Percentiles rank a stretch among this genome's conserved stretches.
Conservation (phyloP, 2,329 filamentous ascomycete genomes). For the Ophiostoma sp. region DNA sequence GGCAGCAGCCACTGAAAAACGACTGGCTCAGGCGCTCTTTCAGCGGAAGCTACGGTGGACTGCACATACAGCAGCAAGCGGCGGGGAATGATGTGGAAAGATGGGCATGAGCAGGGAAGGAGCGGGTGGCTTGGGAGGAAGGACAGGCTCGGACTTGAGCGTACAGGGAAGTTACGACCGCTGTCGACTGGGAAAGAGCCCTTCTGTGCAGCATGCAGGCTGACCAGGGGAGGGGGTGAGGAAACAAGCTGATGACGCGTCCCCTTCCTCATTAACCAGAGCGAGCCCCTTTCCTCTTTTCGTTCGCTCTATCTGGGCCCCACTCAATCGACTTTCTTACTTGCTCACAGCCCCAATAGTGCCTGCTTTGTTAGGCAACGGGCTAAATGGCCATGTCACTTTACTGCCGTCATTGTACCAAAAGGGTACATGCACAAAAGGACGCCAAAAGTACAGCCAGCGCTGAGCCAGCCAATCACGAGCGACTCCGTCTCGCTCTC, state of each 20-base stretch:
- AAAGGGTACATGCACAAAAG: slow-evolving; percentile 10
- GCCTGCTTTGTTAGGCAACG: slow-evolving; percentile 18
- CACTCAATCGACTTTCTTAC: slow-evolving; percentile 6
- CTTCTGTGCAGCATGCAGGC: slow-evolving; percentile 18
- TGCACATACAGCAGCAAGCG: background rate
- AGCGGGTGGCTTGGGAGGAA: slow-evolving; percentile 2
- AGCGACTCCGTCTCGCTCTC: background rate
- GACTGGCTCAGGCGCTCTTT: background rate
- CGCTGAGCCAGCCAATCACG: slow-evolving; percentile 1
- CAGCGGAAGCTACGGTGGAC: background rate
- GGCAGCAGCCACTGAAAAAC: background rate
- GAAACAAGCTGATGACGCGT: slow-evolving; percentile 26
- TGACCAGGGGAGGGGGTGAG: slow-evolving; percentile 18
- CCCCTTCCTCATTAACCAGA: slow-evolving; percentile 4
- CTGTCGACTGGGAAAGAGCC: background rate
- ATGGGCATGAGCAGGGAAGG: background rate
- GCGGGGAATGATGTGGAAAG: background rate
- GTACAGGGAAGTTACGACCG: slow-evolving; percentile 14
- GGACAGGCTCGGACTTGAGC: slow-evolving; percentile 8
- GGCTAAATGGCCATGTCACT: slow-evolving; percentile 12
- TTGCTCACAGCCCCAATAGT: slow-evolving; percentile 24
- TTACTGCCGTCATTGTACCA: background rate
- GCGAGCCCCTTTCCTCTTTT: slow-evolving; percentile 10
- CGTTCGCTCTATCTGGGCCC: slow-evolving; percentile 5
- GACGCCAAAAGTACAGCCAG: background rate